Evolutionary conservation across 2,329 filamentous ascomycete genomes (phyloP), one percentile per base, ranked within the genome.

Genomic region (Stemphylium vesicarium): DNA sequence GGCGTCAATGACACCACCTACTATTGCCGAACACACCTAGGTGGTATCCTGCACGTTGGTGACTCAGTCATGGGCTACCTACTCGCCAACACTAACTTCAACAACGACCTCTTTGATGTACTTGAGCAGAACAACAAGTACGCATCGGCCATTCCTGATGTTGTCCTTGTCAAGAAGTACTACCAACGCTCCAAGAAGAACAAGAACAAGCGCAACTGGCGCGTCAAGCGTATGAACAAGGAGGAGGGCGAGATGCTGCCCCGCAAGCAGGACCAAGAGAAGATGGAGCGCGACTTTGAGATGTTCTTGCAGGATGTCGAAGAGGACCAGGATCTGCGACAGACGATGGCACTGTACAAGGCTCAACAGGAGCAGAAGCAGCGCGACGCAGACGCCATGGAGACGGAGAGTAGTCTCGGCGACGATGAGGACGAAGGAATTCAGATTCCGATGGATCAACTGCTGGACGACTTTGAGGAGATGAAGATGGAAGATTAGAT

Each of bases 31-130:
- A 98, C 95, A 26, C 95, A 99, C 76, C 83, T 99, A 5, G 95
- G 94, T 40, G 86, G 86, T 50, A 82, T 97, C 41, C 81, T 99
- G 11, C 90, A 96, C 68, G 86, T 91, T 0, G 95, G 95, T 48
- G 95, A 99, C 79, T 93, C 91, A 0, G 95, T 89, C 4, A 87
- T 99, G 84, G 95, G 95, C n/a, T 99, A 97, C 75, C 86, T 96
- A 75, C 79, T 99, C 43, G 88, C 86, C 4, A 93, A 92, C 44
- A 88, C 92, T 50, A 96, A 96, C 76, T 97, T 94, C 82, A 98
- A 99, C 83, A 95, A 92, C 72, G 81, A 84, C 9, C 85, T 96
- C 64, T 92, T 89, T 64, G 92, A 96, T 65, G 90, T 88, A 4
- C 84, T 97, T 31, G 92, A 97, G 76, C 92, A 88, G 48, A 86